Evolutionary conservation across 495 filamentous ascomycete species (phyloP).

Genomic region (Talaromyces nanjingensis): DNA sequence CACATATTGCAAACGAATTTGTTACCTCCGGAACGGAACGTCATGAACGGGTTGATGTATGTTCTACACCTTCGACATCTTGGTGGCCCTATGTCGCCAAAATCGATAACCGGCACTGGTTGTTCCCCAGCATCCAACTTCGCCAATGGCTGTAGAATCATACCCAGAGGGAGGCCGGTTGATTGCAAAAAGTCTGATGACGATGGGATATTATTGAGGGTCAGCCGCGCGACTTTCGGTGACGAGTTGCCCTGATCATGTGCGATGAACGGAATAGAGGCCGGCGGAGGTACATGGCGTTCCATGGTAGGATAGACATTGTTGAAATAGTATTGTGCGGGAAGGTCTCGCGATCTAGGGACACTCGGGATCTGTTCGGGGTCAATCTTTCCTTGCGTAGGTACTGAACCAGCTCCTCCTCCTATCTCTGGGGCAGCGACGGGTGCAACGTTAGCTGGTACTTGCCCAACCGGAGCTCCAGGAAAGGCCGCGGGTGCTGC

Average conservation of each 20-base stretch:
- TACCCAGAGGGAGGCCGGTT: slow-evolving; percentile 78
- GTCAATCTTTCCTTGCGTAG: slow-evolving; percentile 72
- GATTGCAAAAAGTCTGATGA: slow-evolving; percentile 70
- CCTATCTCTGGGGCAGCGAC: slow-evolving; percentile 52
- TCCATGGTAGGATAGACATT: slow-evolving; percentile 94
- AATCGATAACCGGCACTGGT: slow-evolving; percentile 88
- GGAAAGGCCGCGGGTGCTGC: slow-evolving; percentile 44
- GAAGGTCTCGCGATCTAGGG: slow-evolving; percentile 72
- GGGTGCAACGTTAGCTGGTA: slow-evolving; percentile 34
- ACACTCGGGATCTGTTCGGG: slow-evolving; percentile 93
- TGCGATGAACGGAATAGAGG: slow-evolving; percentile 82
- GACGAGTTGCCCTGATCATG: slow-evolving; percentile 96
- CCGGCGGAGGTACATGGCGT: slow-evolving; percentile 81
- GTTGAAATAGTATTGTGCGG: slow-evolving; percentile 74
- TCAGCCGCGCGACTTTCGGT: slow-evolving; percentile 86
- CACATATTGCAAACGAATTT: slow-evolving; percentile 99
- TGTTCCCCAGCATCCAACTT: slow-evolving; percentile 76
- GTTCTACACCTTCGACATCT: slow-evolving; percentile 89
- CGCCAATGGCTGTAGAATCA: slow-evolving; percentile 85
- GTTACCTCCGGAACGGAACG: slow-evolving; percentile 86
- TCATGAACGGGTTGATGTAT: slow-evolving; percentile 99
- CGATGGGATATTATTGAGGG: slow-evolving; percentile 84
- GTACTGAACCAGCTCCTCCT: slow-evolving; percentile 32
- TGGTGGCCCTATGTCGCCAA: slow-evolving; percentile 85
- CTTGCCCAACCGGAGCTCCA: slow-evolving; percentile 48